Evolutionary conservation across 768 basidiomycete genomes (phyloP), one percentile per base, ranked within the genome.

Genomic region (Tephrocybe sp.): DNA sequence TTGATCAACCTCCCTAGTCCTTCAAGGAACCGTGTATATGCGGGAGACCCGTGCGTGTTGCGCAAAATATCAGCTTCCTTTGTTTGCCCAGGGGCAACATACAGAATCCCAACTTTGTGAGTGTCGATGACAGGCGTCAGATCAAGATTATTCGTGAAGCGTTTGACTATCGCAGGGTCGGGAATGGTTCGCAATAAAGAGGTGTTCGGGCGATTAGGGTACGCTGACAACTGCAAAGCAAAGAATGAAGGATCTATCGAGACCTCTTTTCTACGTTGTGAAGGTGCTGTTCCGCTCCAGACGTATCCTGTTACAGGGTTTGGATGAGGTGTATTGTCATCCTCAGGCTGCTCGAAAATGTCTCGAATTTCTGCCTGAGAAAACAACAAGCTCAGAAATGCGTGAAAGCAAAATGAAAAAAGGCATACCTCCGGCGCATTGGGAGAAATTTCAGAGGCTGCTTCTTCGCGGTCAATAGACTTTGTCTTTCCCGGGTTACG

Each of bases 31-130:
- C 91, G 85, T 5, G 92, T 90, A 67, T 98, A 99, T 2, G 92
- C 88, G 1, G 94, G 92, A 0, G 96, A 98, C 7, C 97, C 97
- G 64, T 96, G 86, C 1, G 82, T 80, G 65, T 99, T 99, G 51
- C 78, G 76, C 16, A 99, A 77, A 46, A 98, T 98, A 49, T 96
- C 92, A 14, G 70, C 66, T 65, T 98, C 96, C 33, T 81, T 70
- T 7, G 75, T 84, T 68, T 98, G 97, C 1, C 92, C 92, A 4
- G 92, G 91, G 0, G 89, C 95, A 39, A 94, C 96, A 60, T 98
- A 99, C 72, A 99, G 78, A 50, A 99, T 88, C 3, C 92, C 97
- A 32, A 98, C 87, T 67, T 97, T 96, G 68, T 98, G 92, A 0
- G 91, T 94, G 68, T 99, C 97, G 53, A 99, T 95, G 59, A 98